Percentiles rank a stretch among this genome's conserved stretches.
These are phyloP conservation scores for Sanghuangporus baumii DNA, from an alignment of 1,284 basidiomycete species.

Conservation along the genomic window DNA sequence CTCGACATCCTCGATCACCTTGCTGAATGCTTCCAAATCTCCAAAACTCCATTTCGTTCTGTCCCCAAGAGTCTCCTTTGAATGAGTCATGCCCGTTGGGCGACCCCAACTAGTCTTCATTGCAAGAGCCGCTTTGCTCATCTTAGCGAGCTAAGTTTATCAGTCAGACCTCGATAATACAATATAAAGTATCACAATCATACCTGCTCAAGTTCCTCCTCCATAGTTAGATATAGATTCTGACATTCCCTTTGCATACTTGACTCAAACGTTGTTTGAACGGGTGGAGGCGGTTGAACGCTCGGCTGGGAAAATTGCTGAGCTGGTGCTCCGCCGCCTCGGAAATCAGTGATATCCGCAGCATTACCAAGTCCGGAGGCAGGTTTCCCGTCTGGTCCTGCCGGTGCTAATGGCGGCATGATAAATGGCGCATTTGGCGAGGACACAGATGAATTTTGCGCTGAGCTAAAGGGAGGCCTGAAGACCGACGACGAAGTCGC, in stretches of 20 bases:
- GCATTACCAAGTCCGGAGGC: not conserved
- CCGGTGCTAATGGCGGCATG: constrained; percentile 10
- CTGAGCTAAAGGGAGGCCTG: constrained; percentile 8
- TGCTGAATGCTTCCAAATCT: constrained; percentile 48
- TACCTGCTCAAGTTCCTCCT: constrained; percentile 17
- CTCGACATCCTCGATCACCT: constrained; percentile 41
- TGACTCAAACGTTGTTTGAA: constrained; percentile 16
- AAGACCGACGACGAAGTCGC: constrained; percentile 4
- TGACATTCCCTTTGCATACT: constrained; percentile 19
- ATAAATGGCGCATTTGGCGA: constrained; percentile 10
- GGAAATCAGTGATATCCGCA: not conserved
- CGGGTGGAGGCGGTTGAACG: not conserved
- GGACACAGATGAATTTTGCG: not conserved
- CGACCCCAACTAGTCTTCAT: constrained; percentile 30
- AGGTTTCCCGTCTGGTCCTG: not conserved
- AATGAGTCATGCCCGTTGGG: constrained; percentile 34
- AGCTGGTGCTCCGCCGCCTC: not conserved
- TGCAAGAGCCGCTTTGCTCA: constrained; percentile 18
- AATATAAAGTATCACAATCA: not conserved
- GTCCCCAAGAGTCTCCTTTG: constrained; percentile 41
- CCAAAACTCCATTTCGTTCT: constrained; percentile 47
- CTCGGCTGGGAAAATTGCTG: not conserved
- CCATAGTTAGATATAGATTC: constrained; percentile 13
- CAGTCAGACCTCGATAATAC: not conserved
- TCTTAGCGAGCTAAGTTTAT: constrained; percentile 11